phyloP scores from a whole-genome alignment of 805 yeast species.

The Yarrowia osloensis region DNA sequence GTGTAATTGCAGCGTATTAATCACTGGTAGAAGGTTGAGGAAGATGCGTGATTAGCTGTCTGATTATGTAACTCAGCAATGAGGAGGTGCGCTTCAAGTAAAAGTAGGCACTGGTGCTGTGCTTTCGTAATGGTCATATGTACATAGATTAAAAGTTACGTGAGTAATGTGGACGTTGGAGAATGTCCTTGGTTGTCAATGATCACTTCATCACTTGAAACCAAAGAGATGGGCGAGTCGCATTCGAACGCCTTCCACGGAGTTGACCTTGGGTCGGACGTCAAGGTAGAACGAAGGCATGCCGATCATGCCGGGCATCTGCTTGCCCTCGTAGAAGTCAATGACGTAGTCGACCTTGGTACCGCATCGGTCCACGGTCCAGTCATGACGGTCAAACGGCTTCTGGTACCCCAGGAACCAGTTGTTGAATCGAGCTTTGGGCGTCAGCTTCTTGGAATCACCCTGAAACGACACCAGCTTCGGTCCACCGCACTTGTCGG shows the following conservation, averaged over 20 bases:
- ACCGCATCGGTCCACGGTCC: constrained; percentile 88
- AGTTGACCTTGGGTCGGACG: constrained; percentile 87
- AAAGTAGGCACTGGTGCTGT: no score
- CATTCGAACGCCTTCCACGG: constrained; percentile 75
- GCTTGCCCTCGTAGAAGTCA: constrained; percentile 76
- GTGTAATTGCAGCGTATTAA: no score
- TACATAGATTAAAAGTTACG: neutral
- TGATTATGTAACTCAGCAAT: neutral
- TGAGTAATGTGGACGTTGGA: no score
- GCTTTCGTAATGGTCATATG: neutral
- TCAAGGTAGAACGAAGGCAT: constrained; percentile 73
- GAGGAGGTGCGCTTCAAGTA: no score
- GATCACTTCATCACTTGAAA: constrained; percentile 3
- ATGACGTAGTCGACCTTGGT: constrained; percentile 82
- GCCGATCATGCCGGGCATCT: constrained; percentile 50
- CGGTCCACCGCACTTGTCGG: constrained; percentile 71
- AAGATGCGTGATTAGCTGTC: neutral
- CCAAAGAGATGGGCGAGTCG: constrained; percentile 61
- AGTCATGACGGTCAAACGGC: constrained; percentile 96
- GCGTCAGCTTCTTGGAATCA: constrained; percentile 80
- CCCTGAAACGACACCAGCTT: constrained; percentile 85
- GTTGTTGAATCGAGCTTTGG: constrained; percentile 74
- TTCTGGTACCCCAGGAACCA: constrained; percentile 62
- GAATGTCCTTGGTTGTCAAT: neutral
- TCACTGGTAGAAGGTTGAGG: neutral